Evolutionary conservation across 2,329 filamentous ascomycete species (phyloP).

Genomic region (Penicillium oxalicum): DNA sequence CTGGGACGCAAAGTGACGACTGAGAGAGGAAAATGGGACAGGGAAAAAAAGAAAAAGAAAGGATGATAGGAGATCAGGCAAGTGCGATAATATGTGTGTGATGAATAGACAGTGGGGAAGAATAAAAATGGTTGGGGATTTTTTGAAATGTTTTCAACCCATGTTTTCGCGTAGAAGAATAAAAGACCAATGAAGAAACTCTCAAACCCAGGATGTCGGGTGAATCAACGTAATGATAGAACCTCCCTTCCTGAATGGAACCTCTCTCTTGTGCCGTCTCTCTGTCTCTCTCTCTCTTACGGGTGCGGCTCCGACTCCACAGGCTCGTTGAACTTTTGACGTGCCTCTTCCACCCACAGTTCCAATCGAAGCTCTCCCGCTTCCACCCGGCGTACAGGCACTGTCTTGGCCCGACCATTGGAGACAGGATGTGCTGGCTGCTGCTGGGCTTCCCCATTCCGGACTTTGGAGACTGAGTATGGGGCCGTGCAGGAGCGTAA

Average conservation of each 20-base stretch:
- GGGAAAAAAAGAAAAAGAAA: neutral
- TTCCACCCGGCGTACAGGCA: slow-evolving; percentile 57
- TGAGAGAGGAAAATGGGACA: too few species aligned
- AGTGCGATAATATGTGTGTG: neutral
- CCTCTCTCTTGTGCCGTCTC: neutral
- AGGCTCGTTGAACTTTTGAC: slow-evolving; percentile 46
- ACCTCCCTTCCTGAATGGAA: neutral
- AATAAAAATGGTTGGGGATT: too few species aligned
- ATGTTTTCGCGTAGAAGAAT: slow-evolving; percentile 12
- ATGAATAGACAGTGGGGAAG: too few species aligned
- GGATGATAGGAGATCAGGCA: neutral
- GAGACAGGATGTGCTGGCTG: slow-evolving; percentile 26
- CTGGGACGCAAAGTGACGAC: slow-evolving; percentile 19
- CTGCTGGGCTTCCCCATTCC: slow-evolving; percentile 33
- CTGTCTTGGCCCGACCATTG: slow-evolving; percentile 50
- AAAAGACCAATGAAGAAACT: slow-evolving; percentile 14
- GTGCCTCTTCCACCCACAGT: slow-evolving; percentile 63
- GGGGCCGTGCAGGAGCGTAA: slow-evolving; percentile 36
- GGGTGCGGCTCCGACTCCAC: slow-evolving; percentile 33
- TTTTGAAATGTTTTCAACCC: too few species aligned
- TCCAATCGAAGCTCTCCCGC: slow-evolving; percentile 62
- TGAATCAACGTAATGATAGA: neutral
- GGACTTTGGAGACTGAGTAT: slow-evolving; percentile 35
- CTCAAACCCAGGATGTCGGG: slow-evolving; percentile 4
- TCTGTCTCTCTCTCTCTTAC: slow-evolving; percentile 20